Evolutionary conservation across 805 yeast species (phyloP), one percentile per base, ranked within the genome.

Genomic region (Saturnispora galanensis): DNA sequence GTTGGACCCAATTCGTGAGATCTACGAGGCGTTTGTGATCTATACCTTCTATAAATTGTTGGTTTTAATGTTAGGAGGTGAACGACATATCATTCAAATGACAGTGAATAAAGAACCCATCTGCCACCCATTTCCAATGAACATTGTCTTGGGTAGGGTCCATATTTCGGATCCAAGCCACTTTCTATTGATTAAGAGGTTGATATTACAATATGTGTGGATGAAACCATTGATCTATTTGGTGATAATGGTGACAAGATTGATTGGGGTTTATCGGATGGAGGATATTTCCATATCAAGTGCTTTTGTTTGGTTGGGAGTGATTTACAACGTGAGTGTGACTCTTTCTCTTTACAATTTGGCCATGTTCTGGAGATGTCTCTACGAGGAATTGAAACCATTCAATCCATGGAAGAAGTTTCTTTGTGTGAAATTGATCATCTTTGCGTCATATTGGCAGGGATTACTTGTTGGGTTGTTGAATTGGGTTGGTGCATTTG

Each of bases 371-470:
- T 93, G 98, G 98, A 81, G 78, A 57, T 85, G 95, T 52, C 68
- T 93, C n/a, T 79, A 84, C 65, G 59, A 57, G 2, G 97, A 89
- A 54, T 69, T 93, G 52, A 72, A 67, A 43, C 84, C 81, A 1
- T 89, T 81, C 66, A 75, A 85, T 44, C 97, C 97, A 3, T 79
- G 93, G 75, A 88, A 94, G 10, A 89, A 89, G 64, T 93, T 93
- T 60, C 60, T 93, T 34, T 88, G 97, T 65, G 95, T 93, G 39
- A 93, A 93, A 58, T 71, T 88, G 50, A 87, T 93, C 44, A 89
- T 93, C 40, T 93, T 93, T 70, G 97, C 96, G 18, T 84, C 96
- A n/a, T 93, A 88, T 60, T 93, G 99, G 99, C 98, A 93, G 59
- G 87, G 94, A 0, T 65, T 83, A 8, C 51, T 79, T 1, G 64